Conservation (phyloP, 345 rosid species). For the Corymbia maculata region DNA sequence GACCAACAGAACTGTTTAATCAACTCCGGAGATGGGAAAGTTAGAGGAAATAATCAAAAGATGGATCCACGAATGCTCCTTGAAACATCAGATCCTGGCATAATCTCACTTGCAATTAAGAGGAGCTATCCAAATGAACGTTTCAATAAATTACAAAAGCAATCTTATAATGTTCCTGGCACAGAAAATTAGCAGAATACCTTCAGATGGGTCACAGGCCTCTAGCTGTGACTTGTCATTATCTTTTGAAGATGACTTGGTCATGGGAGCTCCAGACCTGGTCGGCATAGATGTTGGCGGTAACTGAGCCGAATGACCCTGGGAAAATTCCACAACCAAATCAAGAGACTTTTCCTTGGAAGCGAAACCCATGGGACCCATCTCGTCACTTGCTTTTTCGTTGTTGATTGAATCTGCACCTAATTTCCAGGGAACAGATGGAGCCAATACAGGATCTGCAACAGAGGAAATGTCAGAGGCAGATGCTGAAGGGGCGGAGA, state of each 20-base stretch:
- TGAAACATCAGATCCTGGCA: not conserved
- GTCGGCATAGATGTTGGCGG: conserved; percentile 9
- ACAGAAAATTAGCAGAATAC: conserved; percentile 26
- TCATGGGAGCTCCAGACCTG: not conserved
- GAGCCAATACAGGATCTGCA: conserved; percentile 31
- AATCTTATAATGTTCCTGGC: not conserved
- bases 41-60: not conserved
- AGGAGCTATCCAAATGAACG: not conserved
- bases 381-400: not conserved
- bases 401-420: conserved; percentile 18
- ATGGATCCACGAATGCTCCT: not conserved
- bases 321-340: conserved; percentile 15
- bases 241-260: conserved; percentile 8
- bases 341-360: conserved; percentile 1
- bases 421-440: conserved; percentile 6
- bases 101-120: not conserved
- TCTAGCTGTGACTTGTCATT: conserved; percentile 14
- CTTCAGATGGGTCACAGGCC: conserved; percentile 10
- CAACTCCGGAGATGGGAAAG: not conserved
- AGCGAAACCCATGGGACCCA: not conserved
- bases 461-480: conserved; percentile 28
- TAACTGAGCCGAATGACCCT: conserved; percentile 16
- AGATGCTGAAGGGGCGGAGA: conserved; percentile 4
- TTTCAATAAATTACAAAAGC: not conserved
- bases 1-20: not conserved